phyloP scores from a whole-genome alignment of 768 basidiomycete genomes.

The Coprinellus micaceus region DNA sequence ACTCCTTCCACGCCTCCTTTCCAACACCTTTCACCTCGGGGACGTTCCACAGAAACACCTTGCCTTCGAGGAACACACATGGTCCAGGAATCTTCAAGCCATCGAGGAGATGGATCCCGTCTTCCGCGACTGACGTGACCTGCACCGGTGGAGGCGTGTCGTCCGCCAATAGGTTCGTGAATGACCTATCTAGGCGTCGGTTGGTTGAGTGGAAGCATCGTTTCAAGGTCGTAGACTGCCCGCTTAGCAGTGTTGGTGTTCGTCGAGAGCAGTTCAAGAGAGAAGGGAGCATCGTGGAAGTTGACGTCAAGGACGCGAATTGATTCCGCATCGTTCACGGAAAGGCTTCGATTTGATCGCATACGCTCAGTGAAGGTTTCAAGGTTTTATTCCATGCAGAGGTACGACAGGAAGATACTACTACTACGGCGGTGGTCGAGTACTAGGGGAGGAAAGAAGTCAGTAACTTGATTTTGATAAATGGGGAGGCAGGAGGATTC shows the following conservation, averaged over 20 bases:
- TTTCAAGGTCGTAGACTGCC: not conserved
- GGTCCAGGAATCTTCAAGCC: slow-evolving; percentile 75
- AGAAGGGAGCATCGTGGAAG: not conserved
- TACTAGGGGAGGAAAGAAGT: not conserved
- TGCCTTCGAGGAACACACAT: slow-evolving; percentile 81
- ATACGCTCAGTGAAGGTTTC: not conserved
- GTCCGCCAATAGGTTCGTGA: slow-evolving; percentile 74
- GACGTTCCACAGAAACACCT: slow-evolving; percentile 89
- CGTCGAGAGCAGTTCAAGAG: no score
- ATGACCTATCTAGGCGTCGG: slow-evolving; percentile 28
- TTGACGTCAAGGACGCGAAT: no score
- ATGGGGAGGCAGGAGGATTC: slow-evolving; percentile 85
- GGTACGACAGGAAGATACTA: not conserved
- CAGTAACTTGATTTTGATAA: slow-evolving; percentile 51
- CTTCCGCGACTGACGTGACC: slow-evolving; percentile 58
- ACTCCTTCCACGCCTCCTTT: slow-evolving; percentile 55
- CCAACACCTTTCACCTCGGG: slow-evolving; percentile 37
- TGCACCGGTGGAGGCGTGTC: slow-evolving; percentile 68
- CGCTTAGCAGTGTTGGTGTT: no score
- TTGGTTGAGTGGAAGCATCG: slow-evolving; percentile 18
- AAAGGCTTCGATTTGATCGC: no score
- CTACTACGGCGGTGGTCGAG: not conserved
- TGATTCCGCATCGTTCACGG: no score
- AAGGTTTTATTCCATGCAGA: not conserved
- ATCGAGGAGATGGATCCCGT: slow-evolving; percentile 70